phyloP scores from a whole-genome alignment of 305 asterid species.

The Solanum hybrid region DNA sequence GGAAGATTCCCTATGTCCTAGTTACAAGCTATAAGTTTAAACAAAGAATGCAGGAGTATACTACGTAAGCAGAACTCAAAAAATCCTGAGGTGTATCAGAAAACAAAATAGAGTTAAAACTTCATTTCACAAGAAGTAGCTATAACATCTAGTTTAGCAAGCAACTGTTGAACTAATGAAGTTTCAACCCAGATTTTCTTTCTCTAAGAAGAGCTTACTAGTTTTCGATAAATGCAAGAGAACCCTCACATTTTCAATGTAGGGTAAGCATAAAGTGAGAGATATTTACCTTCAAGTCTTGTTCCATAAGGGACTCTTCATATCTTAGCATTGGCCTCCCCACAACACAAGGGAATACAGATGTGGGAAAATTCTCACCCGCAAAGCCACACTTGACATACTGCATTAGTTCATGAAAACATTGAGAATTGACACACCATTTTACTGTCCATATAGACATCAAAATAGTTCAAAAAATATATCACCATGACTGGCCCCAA shows the following conservation, averaged over 20 bases:
- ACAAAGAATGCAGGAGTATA: neutral
- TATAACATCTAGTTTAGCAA: neutral
- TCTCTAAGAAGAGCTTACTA: neutral
- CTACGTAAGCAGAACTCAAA: neutral
- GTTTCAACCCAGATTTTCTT: neutral
- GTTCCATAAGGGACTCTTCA: constrained; percentile 94
- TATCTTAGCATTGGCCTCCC: constrained; percentile 97
- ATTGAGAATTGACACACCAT: neutral
- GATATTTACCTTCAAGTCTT: constrained; percentile 65
- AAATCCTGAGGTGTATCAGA: neutral
- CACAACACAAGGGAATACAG: constrained; percentile 93
- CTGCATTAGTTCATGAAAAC: constrained; percentile 36
- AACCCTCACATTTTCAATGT: neutral
- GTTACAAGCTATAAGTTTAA: neutral
- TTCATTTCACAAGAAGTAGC: neutral
- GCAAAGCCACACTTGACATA: constrained; percentile 97
- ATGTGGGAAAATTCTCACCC: constrained; percentile 86
- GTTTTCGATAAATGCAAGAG: neutral
- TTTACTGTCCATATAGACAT: neutral
- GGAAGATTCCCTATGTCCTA: neutral
- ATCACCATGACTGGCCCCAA: neutral
- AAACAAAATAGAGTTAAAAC: neutral
- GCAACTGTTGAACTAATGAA: neutral
- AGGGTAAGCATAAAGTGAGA: constrained; percentile 2
- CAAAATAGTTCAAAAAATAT: neutral